Evolutionary conservation across 2,329 filamentous ascomycete species (phyloP), one percentile per base, ranked within the genome.

Genomic region (Bretziella fagacearum): DNA sequence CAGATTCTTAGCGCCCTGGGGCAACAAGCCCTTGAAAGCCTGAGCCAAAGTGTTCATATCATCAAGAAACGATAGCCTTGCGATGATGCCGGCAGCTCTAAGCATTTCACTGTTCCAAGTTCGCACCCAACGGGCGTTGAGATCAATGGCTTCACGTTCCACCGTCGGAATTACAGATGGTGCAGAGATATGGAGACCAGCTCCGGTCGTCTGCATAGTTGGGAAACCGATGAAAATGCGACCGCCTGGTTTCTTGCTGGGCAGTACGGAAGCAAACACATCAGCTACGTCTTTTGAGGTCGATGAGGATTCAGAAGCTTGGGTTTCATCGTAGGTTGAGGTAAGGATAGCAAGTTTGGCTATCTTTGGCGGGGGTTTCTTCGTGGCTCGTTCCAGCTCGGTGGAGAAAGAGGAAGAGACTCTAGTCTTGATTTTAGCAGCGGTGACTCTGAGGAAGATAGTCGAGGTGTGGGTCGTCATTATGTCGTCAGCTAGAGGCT

Each of bases 211-310:
- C 64, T 98, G 91, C 55, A 89, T 87, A 1, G 91, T 98, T 2
- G 91, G 89, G 58, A 98, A 98, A 0, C 91, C 91, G 57, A 98
- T 98, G 57, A 96, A 98, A 47, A 98, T 83, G 46, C 84, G 79
- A 5, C 91, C 91, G 6, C 76, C 75, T 0, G 74, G 73, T 55
- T 84, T 83, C 60, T 86, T 93, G 49, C 75, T 85, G 2, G 91
- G 91, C 4, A 96, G 64, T 1, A 98, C 87, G 1, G 87, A 91
- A 1, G 82, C 75, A 60, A 98, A 95, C 6, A 98, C 78, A 57
- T 94, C 84, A 6, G 71, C 65, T 13, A 64, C 60, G 4, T 61
- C 65, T 2, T 64, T 59, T 15, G 60, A 57, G 3, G 67, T 62
- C 2, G 64, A 55, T 2, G 70, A 73, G 13, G 68, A 69, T 49